Evolutionary conservation across 257 asterid species (phyloP).

Genomic region (Euphrasia confusa): DNA sequence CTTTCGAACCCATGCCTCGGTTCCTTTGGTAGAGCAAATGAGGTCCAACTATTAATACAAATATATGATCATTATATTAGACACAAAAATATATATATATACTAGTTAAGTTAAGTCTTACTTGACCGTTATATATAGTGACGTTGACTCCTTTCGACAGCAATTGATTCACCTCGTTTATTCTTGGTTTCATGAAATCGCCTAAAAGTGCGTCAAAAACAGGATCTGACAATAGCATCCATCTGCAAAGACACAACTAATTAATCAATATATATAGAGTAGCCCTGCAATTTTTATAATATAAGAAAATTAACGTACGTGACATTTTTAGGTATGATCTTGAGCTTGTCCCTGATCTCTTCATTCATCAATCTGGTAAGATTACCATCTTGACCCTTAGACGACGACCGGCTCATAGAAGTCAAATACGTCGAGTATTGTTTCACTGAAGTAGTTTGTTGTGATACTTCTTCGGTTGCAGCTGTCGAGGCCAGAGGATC

Average conservation of each 20-base stretch:
- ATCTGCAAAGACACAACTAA: conserved; percentile 32
- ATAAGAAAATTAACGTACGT: conserved; percentile 42
- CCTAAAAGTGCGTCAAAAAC: background rate
- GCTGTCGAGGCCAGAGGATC: conserved; percentile 37
- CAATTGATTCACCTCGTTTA: background rate
- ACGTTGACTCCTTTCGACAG: background rate
- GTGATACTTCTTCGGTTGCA: conserved; percentile 34
- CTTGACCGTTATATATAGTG: conserved; percentile 4
- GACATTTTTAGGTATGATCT: conserved; percentile 49
- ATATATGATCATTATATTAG: too few species aligned
- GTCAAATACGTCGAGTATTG: conserved; percentile 48
- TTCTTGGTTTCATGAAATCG: background rate
- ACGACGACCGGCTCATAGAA: conserved; percentile 27
- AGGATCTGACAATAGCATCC: conserved; percentile 15
- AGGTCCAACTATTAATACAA: conserved; percentile 94
- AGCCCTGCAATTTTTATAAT: too few species aligned
- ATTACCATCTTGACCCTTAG: conserved; percentile 25
- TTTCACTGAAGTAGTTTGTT: conserved; percentile 27
- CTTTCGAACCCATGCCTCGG: conserved; percentile 87
- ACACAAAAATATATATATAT: too few species aligned
- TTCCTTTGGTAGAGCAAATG: conserved; percentile 82
- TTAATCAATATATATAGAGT: too few species aligned
- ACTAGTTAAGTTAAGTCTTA: too few species aligned
- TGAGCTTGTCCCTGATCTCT: conserved; percentile 43
- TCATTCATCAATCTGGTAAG: conserved; percentile 51